Percentiles rank a stretch among this genome's conserved stretches.
Conservation (phyloP, 148 eudicot genomes). For the Hydrangea macrophylla region DNA sequence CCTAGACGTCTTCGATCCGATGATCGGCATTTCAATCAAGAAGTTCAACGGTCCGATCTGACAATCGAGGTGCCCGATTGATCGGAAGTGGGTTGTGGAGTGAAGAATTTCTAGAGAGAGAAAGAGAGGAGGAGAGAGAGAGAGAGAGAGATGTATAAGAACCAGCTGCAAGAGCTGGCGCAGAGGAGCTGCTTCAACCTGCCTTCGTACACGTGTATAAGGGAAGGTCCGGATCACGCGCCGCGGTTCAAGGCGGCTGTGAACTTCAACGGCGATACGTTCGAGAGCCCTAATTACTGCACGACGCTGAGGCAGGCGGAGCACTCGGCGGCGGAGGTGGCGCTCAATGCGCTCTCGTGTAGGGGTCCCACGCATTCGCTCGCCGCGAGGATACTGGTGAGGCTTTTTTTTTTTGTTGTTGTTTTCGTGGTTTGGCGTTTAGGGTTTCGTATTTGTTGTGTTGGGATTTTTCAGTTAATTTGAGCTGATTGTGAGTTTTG, state of each 20-base stretch:
- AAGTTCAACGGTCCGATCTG: conserved; percentile 16
- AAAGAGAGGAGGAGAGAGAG: conserved; percentile 1
- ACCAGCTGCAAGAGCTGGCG: conserved; percentile 65
- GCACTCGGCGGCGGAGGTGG: conserved; percentile 61
- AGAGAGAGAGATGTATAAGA: conserved; percentile 45
- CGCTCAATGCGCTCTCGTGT: conserved; percentile 40
- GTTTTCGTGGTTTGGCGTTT: not conserved
- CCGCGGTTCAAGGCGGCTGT: conserved; percentile 53
- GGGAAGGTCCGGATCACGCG: conserved; percentile 68
- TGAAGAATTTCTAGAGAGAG: not conserved
- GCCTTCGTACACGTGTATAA: conserved; percentile 43
- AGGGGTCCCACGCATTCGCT: conserved; percentile 41
- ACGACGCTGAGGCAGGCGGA: conserved; percentile 60
- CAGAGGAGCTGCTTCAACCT: conserved; percentile 60
- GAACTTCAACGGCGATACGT: conserved; percentile 52
- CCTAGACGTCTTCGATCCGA: conserved; percentile 13
- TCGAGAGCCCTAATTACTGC: conserved; percentile 51
- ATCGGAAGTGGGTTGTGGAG: not conserved
- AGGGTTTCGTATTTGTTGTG: not conserved
- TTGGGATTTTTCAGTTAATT: not conserved
- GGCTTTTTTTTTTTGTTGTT: no score
- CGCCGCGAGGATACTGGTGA: conserved; percentile 47
- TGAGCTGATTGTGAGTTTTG: not conserved
- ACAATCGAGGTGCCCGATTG: not conserved
- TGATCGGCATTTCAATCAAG: conserved; percentile 21